Evolutionary conservation across 75 land plant species (phyloP), one percentile per base, ranked within the genome.

Genomic region (Sequoia sempervirens): DNA sequence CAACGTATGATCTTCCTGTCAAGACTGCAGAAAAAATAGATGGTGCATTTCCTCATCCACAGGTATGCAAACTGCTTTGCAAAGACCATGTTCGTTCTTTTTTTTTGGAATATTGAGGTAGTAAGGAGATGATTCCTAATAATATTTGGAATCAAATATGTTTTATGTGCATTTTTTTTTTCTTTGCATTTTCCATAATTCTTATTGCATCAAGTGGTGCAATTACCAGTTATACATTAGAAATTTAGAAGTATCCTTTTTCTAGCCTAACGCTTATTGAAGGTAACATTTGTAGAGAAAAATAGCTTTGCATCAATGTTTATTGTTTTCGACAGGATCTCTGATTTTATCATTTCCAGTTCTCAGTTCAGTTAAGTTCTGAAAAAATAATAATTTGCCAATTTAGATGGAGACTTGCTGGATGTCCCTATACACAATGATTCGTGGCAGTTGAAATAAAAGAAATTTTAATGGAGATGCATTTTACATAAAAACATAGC

Each of bases 31-130:
- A 86, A 85, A 84, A 83, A 79, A 88, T 86, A 45, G 84, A 88
- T 64, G 90, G 88, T 13, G 89, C 87, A 70, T 53, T 92, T 38
- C 52, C 99, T 64, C 99, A 96, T 91, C 99, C 99, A 23, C 99
- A 96, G 97, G 97, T 93, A 88, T 13, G 73, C 52, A 23, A 37
- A 32, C 81, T 82, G n/a, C 4, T 36, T 40, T 18, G n/a, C 45
- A 50, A 56, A 75, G 40, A n/a, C 58, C 47, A 52, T 38, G 47
- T 61, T 28, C 12, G 12, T 12, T 38, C 28, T 34, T 64, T 11
- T 58, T 20, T 2, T 5, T 5, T 4, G 66, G 66, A 26, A 61
- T 61, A 61, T 61, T 5, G 20, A 61, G n/a, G 26, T 26, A 61
- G n/a, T 61, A 23, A 58, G 5, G n/a, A n/a, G 50, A 43, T 5